These are phyloP conservation scores for Cyberlindnera japonica DNA, from an alignment of 805 yeast species.

Conservation along the genomic window DNA sequence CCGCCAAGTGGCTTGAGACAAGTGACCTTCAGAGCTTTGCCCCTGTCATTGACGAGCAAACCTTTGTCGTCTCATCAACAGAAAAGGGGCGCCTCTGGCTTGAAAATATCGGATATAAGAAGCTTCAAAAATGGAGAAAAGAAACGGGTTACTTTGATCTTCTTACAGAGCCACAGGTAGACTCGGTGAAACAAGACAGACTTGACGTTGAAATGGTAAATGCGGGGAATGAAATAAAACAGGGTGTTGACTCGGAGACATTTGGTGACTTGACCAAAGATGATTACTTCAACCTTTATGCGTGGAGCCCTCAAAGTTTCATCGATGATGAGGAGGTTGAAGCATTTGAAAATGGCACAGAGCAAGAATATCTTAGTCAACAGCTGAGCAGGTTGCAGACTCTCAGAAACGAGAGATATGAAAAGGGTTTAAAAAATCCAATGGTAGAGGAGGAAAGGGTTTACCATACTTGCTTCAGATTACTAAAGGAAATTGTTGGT, in stretches of 20 bases:
- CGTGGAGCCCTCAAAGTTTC: constrained; percentile 48
- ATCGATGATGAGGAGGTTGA: constrained; percentile 52
- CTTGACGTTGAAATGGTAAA: background rate
- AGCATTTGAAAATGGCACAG: constrained; percentile 40
- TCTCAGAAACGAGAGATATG: constrained; percentile 45
- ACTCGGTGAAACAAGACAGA: background rate
- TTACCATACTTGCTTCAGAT: constrained; percentile 41
- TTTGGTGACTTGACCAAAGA: constrained; percentile 10
- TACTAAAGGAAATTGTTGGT: constrained; percentile 42
- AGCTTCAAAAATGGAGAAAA: constrained; percentile 25
- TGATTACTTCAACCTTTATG: constrained; percentile 33
- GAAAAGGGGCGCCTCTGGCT: constrained; percentile 51
- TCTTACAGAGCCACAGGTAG: background rate
- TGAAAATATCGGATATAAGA: constrained; percentile 47
- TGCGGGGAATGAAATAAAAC: constrained; percentile 6
- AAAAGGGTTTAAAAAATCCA: constrained; percentile 34
- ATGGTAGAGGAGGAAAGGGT: constrained; percentile 38
- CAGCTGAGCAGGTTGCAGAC: constrained; percentile 47
- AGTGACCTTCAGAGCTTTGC: constrained; percentile 54
- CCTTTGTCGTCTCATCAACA: constrained; percentile 48
- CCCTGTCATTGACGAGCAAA: constrained; percentile 59
- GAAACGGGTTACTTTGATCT: constrained; percentile 6
- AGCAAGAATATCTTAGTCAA: constrained; percentile 39
- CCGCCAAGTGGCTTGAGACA: constrained; percentile 61
- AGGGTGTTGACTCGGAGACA: constrained; percentile 12